Evolutionary conservation across 2,329 filamentous ascomycete species (phyloP), one percentile per base, ranked within the genome.

Genomic region (Lecanosticta acicola): DNA sequence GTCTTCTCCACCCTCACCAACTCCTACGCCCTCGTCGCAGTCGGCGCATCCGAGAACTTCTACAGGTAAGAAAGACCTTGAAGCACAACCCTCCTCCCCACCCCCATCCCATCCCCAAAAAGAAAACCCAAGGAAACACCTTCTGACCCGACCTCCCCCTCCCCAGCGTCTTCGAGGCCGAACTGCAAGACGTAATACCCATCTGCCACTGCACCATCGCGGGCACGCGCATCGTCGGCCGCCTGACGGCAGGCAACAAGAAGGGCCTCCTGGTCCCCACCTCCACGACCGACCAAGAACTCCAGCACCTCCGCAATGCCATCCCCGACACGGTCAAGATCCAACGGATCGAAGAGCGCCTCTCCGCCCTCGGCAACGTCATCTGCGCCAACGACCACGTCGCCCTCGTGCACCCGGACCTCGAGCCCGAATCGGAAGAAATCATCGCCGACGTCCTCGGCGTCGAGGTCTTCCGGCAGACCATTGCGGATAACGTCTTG

Each of bases 1-100:
- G 93, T 97, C 66, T 98, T 98, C 71, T 74, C 90, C 51, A 95
- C 88, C 52, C 85, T 98, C 67, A 98, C 93, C 59, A 98, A 98
- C 73, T 91, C 88, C 50, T 98, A 95, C 71, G 89, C 90, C 60
- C 79, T 98, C 62, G 88, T 96, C 60, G 90, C 91, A 56, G 81
- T 95, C 57, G 93, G 93, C 65, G 90, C 87, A 61, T 95, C 88
- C 65, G 90, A 96, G 77, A 97, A 97, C 80, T 98, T 98, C 72
- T 97, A 97, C 82, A 90, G 81, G 81, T 84, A 68, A 52, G 70
- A 58, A 43, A 51, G 13, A 16, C 19, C 4, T 26, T 26, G 11
- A 29, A 29, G 8, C 13, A 26, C 19, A 4, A 29, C 33, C 26
- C n/a, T 36, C 39, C n/a, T 33, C 13, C 21, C 11, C n/a, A 46